Base-by-base conservation (phyloP, 169 alveolate genomes). In the Eimeria maxima region DNA sequence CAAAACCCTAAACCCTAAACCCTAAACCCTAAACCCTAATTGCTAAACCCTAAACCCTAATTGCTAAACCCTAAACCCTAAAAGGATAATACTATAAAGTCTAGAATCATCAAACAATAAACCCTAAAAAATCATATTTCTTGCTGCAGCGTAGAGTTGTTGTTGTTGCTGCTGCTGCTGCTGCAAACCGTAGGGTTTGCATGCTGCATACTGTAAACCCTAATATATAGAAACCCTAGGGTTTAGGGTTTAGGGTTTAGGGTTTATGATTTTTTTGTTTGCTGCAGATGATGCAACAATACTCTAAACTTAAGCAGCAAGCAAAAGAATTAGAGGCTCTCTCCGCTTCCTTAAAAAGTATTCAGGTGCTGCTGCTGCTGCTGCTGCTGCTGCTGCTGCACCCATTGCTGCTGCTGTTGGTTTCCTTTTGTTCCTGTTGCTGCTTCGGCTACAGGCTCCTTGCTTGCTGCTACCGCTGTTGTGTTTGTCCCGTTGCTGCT, bases 321-420 rank as follows among this genome's bases (percentile, higher is more conserved):
- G 87, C 87, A 5, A 33, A 76, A 44, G 57, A 44, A 29, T 63
- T 76, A 4, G 63, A 76, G 57, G 33, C 63, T 45, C 3, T 76
- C 3, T 33, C 47, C 13, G 87, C 87, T 5, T 8, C 87, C 11
- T 20, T 76, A 22, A 76, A 76, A 44, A 76, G 29, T 6, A 76
- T 76, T 4, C 87, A 76, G 87, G 87, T 76, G 87, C 50, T 76
- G 87, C 87, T 44, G 63, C 87, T 44, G 50, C 47, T 76, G 87
- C 57, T 44, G 63, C 33, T 76, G 87, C 27, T 29, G 87, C 27
- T 71, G 50, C 81, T 71, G 67, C 81, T 71, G 42, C 81, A 24
- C 47, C 24, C 16, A 14, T 11, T 57, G 67, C 67, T 57, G 10
- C 67, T 57, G 67, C 67, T 57, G 67, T 24, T 71, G 44, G 13